A percentile compares a stretch with the other conserved stretches of the same genome.
phyloP scores from a whole-genome alignment of 352 stramenopile genomes.

The Phytopythium cucurbitacearum region DNA sequence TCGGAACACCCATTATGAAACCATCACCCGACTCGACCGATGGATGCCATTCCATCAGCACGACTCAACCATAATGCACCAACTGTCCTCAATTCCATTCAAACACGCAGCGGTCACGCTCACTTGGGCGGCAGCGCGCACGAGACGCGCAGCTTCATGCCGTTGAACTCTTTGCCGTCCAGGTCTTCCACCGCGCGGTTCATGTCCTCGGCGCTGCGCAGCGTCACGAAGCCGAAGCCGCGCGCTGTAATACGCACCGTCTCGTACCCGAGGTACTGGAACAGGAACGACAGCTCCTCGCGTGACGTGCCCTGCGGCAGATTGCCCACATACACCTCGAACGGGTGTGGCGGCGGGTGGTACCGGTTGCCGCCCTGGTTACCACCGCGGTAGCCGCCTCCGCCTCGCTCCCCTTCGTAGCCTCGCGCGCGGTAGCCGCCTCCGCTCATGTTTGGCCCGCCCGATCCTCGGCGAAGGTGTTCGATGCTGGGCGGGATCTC shows the following conservation, averaged over 20 bases:
- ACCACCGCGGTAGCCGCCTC: constrained; percentile 23
- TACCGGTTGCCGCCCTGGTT: constrained; percentile 34
- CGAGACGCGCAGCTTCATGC: constrained; percentile 69
- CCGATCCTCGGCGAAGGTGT: constrained; percentile 30
- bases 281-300: constrained; percentile 75
- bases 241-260: constrained; percentile 81
- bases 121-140: constrained; percentile 52
- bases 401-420: constrained; percentile 33
- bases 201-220: constrained; percentile 74
- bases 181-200: constrained; percentile 76
- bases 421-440: constrained; percentile 29
- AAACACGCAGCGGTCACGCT: too few species aligned
- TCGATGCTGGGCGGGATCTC: constrained; percentile 70
- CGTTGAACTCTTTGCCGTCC: constrained; percentile 75
- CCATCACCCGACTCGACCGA: too few species aligned
- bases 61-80: not conserved
- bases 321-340: constrained; percentile 82
- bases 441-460: constrained; percentile 12
- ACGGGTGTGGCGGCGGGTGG: constrained; percentile 52
- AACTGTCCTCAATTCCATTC: not conserved
- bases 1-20: too few species aligned
- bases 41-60: too few species aligned
- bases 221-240: constrained; percentile 79
- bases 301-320: constrained; percentile 75
- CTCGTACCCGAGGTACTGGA: constrained; percentile 78